Evolutionary conservation across 2,329 filamentous ascomycete species (phyloP).

Genomic region (Cladophialophora immunda): DNA sequence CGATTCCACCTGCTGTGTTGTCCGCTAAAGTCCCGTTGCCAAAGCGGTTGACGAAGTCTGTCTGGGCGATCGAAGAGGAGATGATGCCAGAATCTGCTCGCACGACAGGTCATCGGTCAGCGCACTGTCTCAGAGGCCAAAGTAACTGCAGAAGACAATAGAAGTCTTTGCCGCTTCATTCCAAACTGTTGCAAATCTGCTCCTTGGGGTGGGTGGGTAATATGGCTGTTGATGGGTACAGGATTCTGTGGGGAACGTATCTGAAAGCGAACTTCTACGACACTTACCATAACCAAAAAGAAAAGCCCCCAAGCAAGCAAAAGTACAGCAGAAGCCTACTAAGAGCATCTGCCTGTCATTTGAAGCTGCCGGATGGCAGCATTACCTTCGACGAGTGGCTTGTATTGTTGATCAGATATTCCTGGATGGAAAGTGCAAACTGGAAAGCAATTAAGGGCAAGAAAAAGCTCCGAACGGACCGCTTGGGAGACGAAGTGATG

Average conservation of each 20-base stretch:
- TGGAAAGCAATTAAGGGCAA: not conserved
- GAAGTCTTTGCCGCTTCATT: not conserved
- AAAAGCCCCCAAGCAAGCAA: conserved; percentile 58
- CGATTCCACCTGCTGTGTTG: conserved; percentile 49
- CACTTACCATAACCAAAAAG: conserved; percentile 56
- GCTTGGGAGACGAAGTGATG: not conserved
- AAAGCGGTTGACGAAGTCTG: conserved; percentile 46
- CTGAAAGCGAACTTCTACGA: not conserved
- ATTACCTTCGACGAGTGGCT: not conserved
- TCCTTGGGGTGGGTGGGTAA: not conserved
- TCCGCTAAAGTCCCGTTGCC: conserved; percentile 44
- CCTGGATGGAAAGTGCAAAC: not conserved
- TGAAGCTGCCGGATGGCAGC: conserved; percentile 1
- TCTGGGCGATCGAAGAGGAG: conserved; percentile 48
- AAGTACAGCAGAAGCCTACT: conserved; percentile 50
- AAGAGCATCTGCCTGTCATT: conserved; percentile 35
- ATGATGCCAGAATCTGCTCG: conserved; percentile 48
- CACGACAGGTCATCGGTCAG: not conserved
- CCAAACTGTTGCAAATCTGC: not conserved
- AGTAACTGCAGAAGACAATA: not conserved
- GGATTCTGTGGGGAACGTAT: not conserved
- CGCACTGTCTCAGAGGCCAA: not conserved
- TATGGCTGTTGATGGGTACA: not conserved
- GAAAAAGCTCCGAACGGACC: not conserved
- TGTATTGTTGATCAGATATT: not conserved